phyloP scores from a whole-genome alignment of 1,139 yeast genomes.

The Yamadazyma dendronema region DNA sequence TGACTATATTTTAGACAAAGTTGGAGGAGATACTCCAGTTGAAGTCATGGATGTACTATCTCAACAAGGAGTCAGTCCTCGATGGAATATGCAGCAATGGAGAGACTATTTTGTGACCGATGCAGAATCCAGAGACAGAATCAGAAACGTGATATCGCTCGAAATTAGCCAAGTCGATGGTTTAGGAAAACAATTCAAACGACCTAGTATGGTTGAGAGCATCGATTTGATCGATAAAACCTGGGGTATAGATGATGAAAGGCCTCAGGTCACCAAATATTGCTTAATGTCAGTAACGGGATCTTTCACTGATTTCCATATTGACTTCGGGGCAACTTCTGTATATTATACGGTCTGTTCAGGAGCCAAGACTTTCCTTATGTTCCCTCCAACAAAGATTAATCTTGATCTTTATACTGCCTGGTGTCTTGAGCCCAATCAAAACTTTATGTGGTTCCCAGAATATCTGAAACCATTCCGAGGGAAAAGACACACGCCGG shows the following conservation, averaged over 20 bases:
- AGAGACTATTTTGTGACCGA: conserved; percentile 61
- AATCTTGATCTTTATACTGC: conserved; percentile 61
- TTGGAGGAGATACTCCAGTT: conserved; percentile 64
- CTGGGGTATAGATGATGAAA: conserved; percentile 44
- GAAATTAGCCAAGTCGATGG: conserved; percentile 63
- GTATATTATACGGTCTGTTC: conserved; percentile 80
- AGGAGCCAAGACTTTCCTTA: conserved; percentile 71
- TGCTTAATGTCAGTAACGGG: conserved; percentile 82
- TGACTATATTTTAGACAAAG: conserved; percentile 52
- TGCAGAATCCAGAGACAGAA: conserved; percentile 53
- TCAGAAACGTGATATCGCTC: conserved; percentile 76
- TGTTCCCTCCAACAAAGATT: conserved; percentile 71
- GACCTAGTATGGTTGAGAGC: conserved; percentile 68
- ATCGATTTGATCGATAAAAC: conserved; percentile 69
- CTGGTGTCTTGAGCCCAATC: conserved; percentile 73
- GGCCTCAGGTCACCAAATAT: conserved; percentile 78
- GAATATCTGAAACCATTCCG: conserved; percentile 34
- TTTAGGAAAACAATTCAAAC: conserved; percentile 47
- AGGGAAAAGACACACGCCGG: conserved; percentile 26
- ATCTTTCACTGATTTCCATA: conserved; percentile 85
- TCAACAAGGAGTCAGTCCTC: conserved; percentile 59
- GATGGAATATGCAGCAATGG: conserved; percentile 78
- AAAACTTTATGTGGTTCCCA: conserved; percentile 66
- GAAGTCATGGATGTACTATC: conserved; percentile 92
- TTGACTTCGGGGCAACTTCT: conserved; percentile 91